A percentile compares a stretch with the other conserved stretches of the same genome.
These are phyloP conservation scores for Solanum pennellii DNA, from an alignment of 257 asterid genomes.

Conservation along the genomic window DNA sequence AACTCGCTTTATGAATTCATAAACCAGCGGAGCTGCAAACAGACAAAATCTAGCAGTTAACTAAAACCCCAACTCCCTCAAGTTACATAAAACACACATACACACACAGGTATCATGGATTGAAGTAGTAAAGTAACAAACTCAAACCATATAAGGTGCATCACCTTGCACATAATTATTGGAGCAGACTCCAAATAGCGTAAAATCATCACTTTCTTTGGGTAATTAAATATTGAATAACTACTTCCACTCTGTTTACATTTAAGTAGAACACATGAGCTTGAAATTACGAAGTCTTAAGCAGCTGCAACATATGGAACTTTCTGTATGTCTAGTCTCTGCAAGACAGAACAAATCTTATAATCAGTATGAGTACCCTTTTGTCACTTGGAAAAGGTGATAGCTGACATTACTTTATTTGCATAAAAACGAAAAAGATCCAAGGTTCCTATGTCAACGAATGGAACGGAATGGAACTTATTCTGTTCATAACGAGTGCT, in stretches of 20 bases:
- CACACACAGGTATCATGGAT: neutral
- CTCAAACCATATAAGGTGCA: neutral
- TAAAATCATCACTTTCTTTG: neutral
- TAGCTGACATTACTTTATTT: neutral
- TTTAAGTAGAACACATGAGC: neutral
- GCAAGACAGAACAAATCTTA: neutral
- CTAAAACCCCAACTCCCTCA: neutral
- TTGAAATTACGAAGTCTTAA: neutral
- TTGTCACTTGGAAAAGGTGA: neutral
- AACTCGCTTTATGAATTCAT: neutral
- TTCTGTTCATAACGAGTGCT: neutral
- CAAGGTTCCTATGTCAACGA: neutral
- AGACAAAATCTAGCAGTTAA: neutral
- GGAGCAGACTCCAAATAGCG: neutral
- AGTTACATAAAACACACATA: neutral
- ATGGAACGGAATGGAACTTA: neutral
- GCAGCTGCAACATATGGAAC: neutral
- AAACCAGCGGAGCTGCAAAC: neutral
- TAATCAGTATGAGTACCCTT: neutral
- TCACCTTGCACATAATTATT: neutral
- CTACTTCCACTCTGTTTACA: neutral
- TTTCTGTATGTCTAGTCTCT: neutral
- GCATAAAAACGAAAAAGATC: neutral
- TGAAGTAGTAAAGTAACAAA: neutral
- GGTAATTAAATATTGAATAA: neutral